Evolutionary conservation across 225 moss, liverwort and hornwort genomes (phyloP).

Genomic region (Sphagnum tenellum): DNA sequence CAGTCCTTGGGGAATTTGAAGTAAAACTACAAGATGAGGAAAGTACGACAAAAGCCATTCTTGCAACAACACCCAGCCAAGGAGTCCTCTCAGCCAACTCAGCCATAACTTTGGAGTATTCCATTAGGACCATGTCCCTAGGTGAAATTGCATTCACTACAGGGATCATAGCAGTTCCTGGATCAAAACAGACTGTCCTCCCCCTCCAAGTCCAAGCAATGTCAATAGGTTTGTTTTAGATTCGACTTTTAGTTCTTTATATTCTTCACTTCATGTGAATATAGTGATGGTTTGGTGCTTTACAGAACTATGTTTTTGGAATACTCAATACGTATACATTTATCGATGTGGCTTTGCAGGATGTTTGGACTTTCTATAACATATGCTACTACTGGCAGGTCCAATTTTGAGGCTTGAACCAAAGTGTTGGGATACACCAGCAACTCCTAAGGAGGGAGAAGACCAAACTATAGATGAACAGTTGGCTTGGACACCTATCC

Average conservation of each 20-base stretch:
- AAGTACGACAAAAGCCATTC: constrained; percentile 26
- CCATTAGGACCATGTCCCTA: constrained; percentile 32
- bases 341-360: no score
- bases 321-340: no score
- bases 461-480: constrained; percentile 16
- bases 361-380: no score
- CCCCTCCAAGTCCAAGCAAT: constrained; percentile 42
- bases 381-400: constrained; percentile 5
- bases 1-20: constrained; percentile 61
- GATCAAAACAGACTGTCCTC: constrained; percentile 23
- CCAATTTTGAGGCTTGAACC: constrained; percentile 45
- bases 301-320: no score
- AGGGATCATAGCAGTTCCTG: constrained; percentile 13
- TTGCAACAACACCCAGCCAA: constrained; percentile 25
- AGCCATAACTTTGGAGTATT: constrained; percentile 25
- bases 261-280: no score
- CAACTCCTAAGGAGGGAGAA: constrained; percentile 9
- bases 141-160: constrained; percentile 43
- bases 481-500: constrained; percentile 13
- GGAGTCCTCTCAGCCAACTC: constrained; percentile 29
- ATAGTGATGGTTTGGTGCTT: no score
- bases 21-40: constrained; percentile 47
- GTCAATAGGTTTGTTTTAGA: constrained; percentile 20
- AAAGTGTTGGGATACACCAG: constrained; percentile 33
- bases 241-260: background rate